Conservation (phyloP, 2,329 filamentous ascomycete genomes). For the Nannizziopsis arthrosporioides region DNA sequence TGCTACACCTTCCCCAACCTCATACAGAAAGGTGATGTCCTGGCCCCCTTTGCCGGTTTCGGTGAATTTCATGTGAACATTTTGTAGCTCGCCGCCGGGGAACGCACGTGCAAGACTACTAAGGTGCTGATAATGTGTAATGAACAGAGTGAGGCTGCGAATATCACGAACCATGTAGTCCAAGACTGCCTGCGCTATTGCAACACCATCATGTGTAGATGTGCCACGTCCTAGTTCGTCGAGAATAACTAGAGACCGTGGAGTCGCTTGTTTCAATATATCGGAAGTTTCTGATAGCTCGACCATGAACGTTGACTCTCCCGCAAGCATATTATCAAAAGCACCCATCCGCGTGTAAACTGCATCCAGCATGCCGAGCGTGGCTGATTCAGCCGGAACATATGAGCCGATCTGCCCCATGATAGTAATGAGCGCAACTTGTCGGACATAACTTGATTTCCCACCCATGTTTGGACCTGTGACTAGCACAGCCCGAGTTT, state of each 20-base stretch:
- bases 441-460: slow-evolving; percentile 93
- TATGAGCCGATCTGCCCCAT: slow-evolving; percentile 93
- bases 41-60: slow-evolving; percentile 42
- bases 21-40: slow-evolving; percentile 88
- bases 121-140: slow-evolving; percentile 92
- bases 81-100: slow-evolving; percentile 53
- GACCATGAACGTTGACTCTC: slow-evolving; percentile 96
- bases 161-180: slow-evolving; percentile 67
- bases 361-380: slow-evolving; percentile 73
- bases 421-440: slow-evolving; percentile 79
- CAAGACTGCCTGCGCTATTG: slow-evolving; percentile 85
- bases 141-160: slow-evolving; percentile 76
- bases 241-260: slow-evolving; percentile 74
- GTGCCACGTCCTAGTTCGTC: slow-evolving; percentile 93
- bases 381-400: slow-evolving; percentile 65
- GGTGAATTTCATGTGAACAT: slow-evolving; percentile 90
- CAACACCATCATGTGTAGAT: slow-evolving; percentile 87
- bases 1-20: slow-evolving; percentile 79
- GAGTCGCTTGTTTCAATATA: slow-evolving; percentile 79
- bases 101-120: slow-evolving; percentile 61
- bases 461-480: slow-evolving; percentile 99
- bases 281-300: slow-evolving; percentile 85
- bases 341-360: slow-evolving; percentile 95
- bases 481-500: slow-evolving; percentile 66
- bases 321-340: slow-evolving; percentile 87